Conservation (phyloP, 345 rosid genomes). For the Physaria fendleri region DNA sequence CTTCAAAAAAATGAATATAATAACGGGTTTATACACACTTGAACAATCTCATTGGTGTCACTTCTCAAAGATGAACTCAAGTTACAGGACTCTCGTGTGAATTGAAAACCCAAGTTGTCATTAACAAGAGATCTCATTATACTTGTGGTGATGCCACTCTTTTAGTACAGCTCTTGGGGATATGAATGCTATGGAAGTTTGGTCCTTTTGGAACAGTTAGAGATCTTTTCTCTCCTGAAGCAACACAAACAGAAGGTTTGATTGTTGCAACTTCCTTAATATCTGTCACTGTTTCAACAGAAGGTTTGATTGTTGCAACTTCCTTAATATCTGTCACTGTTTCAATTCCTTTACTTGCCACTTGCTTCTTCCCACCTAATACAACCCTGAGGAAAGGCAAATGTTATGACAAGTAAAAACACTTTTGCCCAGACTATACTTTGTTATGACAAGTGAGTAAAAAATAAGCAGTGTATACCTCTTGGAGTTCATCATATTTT, state of each 20-base stretch:
- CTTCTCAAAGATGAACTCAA: slow-evolving; percentile 1
- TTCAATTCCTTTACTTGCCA: slow-evolving; percentile 9
- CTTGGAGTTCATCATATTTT: background rate
- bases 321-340: slow-evolving; percentile 33
- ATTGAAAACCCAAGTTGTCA: background rate
- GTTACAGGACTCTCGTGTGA: slow-evolving; percentile 13
- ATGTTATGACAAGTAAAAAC: no score
- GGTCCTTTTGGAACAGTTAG: slow-evolving; percentile 55
- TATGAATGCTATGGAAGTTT: slow-evolving; percentile 48
- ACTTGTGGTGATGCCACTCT: slow-evolving; percentile 24
- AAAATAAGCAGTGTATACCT: slow-evolving; percentile 33
- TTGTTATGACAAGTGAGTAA: no score
- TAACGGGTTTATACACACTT: background rate
- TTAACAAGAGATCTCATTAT: background rate
- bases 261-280: slow-evolving; percentile 27
- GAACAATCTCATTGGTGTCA: background rate
- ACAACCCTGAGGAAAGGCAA: slow-evolving; percentile 37
- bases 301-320: slow-evolving; percentile 27
- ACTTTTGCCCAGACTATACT: no score
- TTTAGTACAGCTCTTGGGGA: slow-evolving; percentile 65
- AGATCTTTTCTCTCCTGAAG: slow-evolving; percentile 38
- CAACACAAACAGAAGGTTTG: slow-evolving; percentile 34
- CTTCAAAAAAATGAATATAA: background rate
- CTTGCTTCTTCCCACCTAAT: slow-evolving; percentile 26
- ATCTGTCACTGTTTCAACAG: slow-evolving; percentile 31